Evolutionary conservation across 2,329 filamentous ascomycete genomes (phyloP).

Genomic region (Calonectria pteridis): DNA sequence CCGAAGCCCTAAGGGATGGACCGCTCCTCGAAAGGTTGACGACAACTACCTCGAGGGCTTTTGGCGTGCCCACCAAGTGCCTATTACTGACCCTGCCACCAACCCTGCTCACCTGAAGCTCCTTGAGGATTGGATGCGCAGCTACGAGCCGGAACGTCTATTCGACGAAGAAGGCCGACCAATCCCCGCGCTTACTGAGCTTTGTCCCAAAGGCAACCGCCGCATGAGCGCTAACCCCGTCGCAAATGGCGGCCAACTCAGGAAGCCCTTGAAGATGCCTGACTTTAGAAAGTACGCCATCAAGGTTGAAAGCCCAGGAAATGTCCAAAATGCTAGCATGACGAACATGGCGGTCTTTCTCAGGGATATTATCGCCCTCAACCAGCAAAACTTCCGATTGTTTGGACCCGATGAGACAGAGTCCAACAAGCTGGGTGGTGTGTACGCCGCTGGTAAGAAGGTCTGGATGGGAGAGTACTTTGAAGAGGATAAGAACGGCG

Average conservation of each 20-base stretch:
- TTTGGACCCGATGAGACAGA: constrained; percentile 87
- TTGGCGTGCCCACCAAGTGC: constrained; percentile 84
- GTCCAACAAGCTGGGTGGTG: constrained; percentile 80
- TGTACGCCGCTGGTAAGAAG: constrained; percentile 82
- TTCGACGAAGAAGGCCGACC: constrained; percentile 76
- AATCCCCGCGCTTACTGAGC: constrained; percentile 70
- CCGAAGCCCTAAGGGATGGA: constrained; percentile 85
- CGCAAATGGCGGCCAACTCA: constrained; percentile 77
- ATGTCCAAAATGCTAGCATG: constrained; percentile 73
- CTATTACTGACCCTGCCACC: constrained; percentile 76
- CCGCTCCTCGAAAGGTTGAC: constrained; percentile 78
- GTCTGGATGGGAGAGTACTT: constrained; percentile 86
- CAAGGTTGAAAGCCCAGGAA: constrained; percentile 71
- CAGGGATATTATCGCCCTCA: constrained; percentile 74
- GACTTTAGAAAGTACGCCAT: constrained; percentile 78
- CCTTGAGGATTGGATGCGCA: constrained; percentile 82
- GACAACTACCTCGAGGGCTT: constrained; percentile 80
- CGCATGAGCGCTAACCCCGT: constrained; percentile 85
- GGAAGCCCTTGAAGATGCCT: constrained; percentile 76
- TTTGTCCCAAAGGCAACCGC: constrained; percentile 74
- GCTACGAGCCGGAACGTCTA: constrained; percentile 79
- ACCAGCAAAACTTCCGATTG: constrained; percentile 77
- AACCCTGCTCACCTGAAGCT: constrained; percentile 75
- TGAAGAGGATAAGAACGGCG: constrained; percentile 80
- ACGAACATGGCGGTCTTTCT: constrained; percentile 76